phyloP scores from a whole-genome alignment of 352 stramenopile genomes.

The Pythium coloratum region DNA sequence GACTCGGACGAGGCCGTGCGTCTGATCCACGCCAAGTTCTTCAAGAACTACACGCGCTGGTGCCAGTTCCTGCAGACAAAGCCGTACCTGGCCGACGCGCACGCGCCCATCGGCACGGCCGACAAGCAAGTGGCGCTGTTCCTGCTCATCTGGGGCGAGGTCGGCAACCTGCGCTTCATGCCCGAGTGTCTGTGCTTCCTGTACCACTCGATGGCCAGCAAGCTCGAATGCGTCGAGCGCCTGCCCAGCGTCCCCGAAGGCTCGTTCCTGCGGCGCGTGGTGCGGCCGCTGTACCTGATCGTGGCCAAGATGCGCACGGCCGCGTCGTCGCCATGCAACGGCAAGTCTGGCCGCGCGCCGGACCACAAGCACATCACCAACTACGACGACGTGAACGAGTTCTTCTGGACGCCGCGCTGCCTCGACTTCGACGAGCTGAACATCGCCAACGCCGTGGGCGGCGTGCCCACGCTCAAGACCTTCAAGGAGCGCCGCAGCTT shows the following conservation, averaged over 20 bases:
- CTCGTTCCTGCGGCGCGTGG: slow-evolving; percentile 68
- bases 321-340: slow-evolving; percentile 22
- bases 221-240: slow-evolving; percentile 61
- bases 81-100: slow-evolving; percentile 73
- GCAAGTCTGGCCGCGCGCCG: slow-evolving; percentile 21
- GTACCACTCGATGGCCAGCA: slow-evolving; percentile 79
- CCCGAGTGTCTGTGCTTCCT: slow-evolving; percentile 89
- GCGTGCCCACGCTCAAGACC: slow-evolving; percentile 71
- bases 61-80: slow-evolving; percentile 90
- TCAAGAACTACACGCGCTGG: slow-evolving; percentile 94
- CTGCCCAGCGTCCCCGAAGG: slow-evolving; percentile 64
- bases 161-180: slow-evolving; percentile 86
- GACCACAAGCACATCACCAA: slow-evolving; percentile 90
- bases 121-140: slow-evolving; percentile 80
- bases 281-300: slow-evolving; percentile 78
- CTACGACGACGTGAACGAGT: slow-evolving; percentile 91
- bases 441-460: slow-evolving; percentile 69
- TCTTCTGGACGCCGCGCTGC: slow-evolving; percentile 82
- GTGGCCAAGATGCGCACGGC: slow-evolving; percentile 71
- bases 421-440: slow-evolving; percentile 84
- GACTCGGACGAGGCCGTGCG: slow-evolving; percentile 65
- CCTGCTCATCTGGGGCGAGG: slow-evolving; percentile 85
- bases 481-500: slow-evolving; percentile 86
- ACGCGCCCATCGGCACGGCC: slow-evolving; percentile 26
- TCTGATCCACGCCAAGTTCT: slow-evolving; percentile 93